Evolutionary conservation across 108 stramenopile genomes (phyloP).

Genomic region (Schizochytrium sp.): DNA sequence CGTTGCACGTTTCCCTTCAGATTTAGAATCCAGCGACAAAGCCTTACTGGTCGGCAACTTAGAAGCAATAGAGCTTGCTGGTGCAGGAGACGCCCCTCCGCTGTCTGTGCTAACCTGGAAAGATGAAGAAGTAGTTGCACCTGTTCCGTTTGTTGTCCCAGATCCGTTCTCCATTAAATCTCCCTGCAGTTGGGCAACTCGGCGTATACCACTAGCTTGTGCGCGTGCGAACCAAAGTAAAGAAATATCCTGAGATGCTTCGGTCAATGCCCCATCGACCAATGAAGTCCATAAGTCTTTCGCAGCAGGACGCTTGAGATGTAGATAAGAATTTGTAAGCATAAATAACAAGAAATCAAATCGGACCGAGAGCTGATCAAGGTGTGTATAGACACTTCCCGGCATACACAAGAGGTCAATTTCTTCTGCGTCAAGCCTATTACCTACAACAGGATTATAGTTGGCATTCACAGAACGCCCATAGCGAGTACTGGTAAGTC

Average conservation of each 20-base stretch:
- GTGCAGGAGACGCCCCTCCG: background rate
- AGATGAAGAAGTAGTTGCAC: background rate
- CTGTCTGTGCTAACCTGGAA: background rate
- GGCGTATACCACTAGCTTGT: conserved; percentile 46
- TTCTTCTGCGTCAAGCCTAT: background rate
- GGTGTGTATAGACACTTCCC: background rate
- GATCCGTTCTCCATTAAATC: background rate
- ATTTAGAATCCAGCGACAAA: background rate
- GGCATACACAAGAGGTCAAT: background rate
- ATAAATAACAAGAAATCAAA: conserved; percentile 48
- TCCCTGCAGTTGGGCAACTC: background rate
- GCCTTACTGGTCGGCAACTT: background rate
- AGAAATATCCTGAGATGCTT: background rate
- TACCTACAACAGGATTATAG: background rate
- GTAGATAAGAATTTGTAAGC: conserved; percentile 13
- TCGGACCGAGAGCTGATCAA: conserved; percentile 29
- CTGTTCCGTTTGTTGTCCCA: background rate
- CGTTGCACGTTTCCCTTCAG: background rate
- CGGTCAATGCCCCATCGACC: conserved; percentile 21
- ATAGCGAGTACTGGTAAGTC: background rate
- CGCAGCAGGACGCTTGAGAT: background rate
- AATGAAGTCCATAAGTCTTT: conserved; percentile 36
- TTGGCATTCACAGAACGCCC: background rate
- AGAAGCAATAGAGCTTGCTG: too few relatives aligned
- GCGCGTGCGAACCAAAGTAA: conserved; percentile 10